Evolutionary conservation across 1,139 yeast species (phyloP).

Genomic region (Pichia inconspicua): DNA sequence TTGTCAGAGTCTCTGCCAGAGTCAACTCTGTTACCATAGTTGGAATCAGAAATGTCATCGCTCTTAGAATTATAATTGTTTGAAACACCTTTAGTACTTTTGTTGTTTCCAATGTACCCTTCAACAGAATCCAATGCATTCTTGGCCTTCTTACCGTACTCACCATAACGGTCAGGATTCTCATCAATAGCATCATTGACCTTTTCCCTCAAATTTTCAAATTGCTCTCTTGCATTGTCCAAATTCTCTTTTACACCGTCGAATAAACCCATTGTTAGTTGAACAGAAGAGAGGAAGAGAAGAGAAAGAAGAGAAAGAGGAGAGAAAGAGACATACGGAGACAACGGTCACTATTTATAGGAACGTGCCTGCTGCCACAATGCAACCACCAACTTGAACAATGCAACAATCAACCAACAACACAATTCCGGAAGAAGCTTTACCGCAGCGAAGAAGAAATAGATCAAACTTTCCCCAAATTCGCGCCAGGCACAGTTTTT

Average conservation of each 20-base stretch:
- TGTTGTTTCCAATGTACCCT: not conserved
- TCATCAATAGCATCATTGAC: not conserved
- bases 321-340: not conserved
- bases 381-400: no score
- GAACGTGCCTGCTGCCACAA: no score
- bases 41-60: no score
- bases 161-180: conserved; percentile 9
- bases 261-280: conserved; percentile 3
- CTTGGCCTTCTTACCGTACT: conserved; percentile 13
- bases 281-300: not conserved
- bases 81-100: not conserved
- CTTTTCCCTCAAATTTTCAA: not conserved
- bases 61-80: no score
- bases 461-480: no score
- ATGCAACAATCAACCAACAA: no score
- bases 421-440: no score
- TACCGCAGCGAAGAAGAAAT: no score
- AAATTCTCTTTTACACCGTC: not conserved
- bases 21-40: not conserved
- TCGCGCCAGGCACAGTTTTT: no score
- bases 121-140: conserved; percentile 1
- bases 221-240: not conserved
- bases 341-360: not conserved
- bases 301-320: not conserved
- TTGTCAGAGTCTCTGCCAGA: conserved; percentile 8